Evolutionary conservation across 768 basidiomycete species (phyloP).

Genomic region (Chiua virens): DNA sequence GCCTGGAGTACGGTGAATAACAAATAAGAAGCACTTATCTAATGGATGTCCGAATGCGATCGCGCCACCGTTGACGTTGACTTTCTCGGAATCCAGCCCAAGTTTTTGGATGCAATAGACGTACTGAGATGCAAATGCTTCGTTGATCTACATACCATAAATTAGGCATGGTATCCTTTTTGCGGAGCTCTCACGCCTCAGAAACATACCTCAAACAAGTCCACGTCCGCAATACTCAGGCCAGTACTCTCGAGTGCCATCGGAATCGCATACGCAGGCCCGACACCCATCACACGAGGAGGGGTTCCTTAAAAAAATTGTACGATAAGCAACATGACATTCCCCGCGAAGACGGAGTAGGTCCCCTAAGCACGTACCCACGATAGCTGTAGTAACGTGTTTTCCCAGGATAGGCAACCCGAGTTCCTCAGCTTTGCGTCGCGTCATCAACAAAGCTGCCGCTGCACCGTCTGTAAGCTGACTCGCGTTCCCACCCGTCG

Average conservation of each 20-base stretch:
- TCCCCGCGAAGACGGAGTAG: not conserved
- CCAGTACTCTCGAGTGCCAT: conserved; percentile 68
- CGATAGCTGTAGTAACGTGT: conserved; percentile 69
- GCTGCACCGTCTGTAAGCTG: conserved; percentile 87
- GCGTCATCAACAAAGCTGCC: conserved; percentile 76
- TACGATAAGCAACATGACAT: not conserved
- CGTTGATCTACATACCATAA: conserved; percentile 64
- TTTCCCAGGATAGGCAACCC: conserved; percentile 76
- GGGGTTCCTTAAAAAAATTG: conserved; percentile 51
- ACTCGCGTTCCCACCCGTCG: conserved; percentile 85
- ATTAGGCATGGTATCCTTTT: not conserved
- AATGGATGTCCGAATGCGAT: conserved; percentile 84
- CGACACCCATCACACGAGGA: conserved; percentile 87
- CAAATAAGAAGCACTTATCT: conserved; percentile 50
- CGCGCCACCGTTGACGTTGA: conserved; percentile 89
- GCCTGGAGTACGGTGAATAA: not conserved
- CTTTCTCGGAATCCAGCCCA: conserved; percentile 59
- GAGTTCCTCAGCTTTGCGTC: conserved; percentile 74
- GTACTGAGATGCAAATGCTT: conserved; percentile 86
- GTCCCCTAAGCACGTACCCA: conserved; percentile 42
- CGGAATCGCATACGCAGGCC: conserved; percentile 83
- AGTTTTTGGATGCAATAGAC: conserved; percentile 72
- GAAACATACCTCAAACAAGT: conserved; percentile 67
- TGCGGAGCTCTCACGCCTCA: not conserved
- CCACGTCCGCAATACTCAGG: conserved; percentile 66